Conservation (phyloP, 768 basidiomycete species). For the Hygrocybe punicea region DNA sequence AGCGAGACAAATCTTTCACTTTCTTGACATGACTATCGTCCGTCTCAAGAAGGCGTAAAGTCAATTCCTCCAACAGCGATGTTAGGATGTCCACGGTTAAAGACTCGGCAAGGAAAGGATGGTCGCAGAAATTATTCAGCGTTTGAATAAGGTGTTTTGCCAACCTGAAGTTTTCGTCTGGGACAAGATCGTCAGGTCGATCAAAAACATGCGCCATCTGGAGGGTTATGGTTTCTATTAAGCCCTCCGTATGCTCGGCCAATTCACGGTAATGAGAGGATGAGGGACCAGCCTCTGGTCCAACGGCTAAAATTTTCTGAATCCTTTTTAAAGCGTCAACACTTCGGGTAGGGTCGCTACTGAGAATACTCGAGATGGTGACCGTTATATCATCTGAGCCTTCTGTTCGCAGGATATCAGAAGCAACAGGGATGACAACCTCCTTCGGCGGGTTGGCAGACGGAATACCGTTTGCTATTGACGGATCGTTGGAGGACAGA, state of each 20-base stretch:
- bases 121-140: constrained; percentile 91
- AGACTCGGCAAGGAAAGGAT: constrained; percentile 80
- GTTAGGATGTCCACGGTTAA: constrained; percentile 82
- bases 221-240: constrained; percentile 86
- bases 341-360: constrained; percentile 78
- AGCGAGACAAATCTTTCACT: constrained; percentile 89
- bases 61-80: constrained; percentile 86
- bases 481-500: too few species aligned
- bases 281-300: constrained; percentile 68
- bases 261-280: constrained; percentile 72
- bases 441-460: background rate
- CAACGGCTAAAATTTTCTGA: constrained; percentile 77
- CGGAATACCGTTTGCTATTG: constrained; percentile 1
- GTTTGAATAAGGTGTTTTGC: constrained; percentile 98
- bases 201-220: constrained; percentile 94
- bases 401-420: constrained; percentile 33
- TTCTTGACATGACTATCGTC: constrained; percentile 81
- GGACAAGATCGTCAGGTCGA: constrained; percentile 64
- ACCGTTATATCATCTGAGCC: constrained; percentile 64
- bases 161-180: constrained; percentile 82
- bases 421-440: constrained; percentile 18
- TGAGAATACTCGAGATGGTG: constrained; percentile 84
- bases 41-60: constrained; percentile 86
- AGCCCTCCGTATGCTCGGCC: constrained; percentile 73
- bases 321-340: constrained; percentile 93